A percentile compares a stretch with the other conserved stretches of the same genome.
Evolutionary conservation across 805 yeast species (phyloP).

Genomic region (Yarrowia bubula): DNA sequence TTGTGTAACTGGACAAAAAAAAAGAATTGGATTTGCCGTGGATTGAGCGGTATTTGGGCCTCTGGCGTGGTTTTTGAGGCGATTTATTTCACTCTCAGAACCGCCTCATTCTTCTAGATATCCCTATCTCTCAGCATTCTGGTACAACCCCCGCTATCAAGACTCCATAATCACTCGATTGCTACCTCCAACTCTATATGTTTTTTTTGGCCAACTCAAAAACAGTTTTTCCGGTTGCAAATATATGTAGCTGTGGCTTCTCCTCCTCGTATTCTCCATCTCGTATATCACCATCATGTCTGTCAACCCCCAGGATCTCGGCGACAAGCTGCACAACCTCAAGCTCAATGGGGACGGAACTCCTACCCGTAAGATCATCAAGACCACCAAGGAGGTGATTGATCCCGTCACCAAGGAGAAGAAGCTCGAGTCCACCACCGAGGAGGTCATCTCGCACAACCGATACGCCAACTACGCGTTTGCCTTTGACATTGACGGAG

Average conservation of each 20-base stretch:
- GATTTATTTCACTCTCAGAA: no score
- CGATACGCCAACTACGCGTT: conserved; percentile 53
- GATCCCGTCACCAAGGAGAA: conserved; percentile 19
- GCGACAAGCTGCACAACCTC: conserved; percentile 19
- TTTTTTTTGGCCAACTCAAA: neutral
- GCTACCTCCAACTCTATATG: conserved; percentile 13
- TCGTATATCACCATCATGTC: neutral
- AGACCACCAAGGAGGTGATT: conserved; percentile 24
- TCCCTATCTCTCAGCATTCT: no score
- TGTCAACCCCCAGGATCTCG: conserved; percentile 16
- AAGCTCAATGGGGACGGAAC: neutral
- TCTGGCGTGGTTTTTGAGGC: no score
- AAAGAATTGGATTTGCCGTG: neutral
- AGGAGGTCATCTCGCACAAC: conserved; percentile 29
- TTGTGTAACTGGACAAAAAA: neutral
- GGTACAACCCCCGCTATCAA: no score
- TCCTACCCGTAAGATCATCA: conserved; percentile 10
- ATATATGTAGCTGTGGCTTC: neutral
- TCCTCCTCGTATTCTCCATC: neutral
- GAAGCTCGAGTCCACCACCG: neutral
- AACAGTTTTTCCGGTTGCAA: neutral
- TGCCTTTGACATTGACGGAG: conserved; percentile 93
- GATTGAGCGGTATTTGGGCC: neutral
- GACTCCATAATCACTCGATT: neutral
- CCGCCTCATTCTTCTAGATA: no score